Conservation (phyloP, 495 filamentous ascomycete species). For the Paragyromitra xinjiangensis region DNA sequence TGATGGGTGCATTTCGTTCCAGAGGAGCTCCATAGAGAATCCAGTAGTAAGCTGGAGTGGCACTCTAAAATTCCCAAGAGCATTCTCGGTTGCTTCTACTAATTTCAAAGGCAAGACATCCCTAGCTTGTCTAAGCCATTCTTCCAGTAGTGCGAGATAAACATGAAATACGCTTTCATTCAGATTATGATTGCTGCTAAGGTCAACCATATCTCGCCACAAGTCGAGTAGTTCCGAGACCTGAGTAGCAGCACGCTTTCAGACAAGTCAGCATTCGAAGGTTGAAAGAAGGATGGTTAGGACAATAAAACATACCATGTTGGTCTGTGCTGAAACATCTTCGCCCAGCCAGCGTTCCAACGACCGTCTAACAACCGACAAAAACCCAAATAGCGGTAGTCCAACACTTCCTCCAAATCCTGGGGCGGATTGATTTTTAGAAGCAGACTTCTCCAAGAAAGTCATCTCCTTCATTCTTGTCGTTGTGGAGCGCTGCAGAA, state of each 20-base stretch:
- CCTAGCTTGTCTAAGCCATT: conserved; percentile 42
- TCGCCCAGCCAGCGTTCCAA: conserved; percentile 45
- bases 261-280: conserved; percentile 9
- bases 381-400: conserved; percentile 53
- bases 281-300: background rate
- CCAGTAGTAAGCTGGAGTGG: conserved; percentile 72
- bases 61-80: conserved; percentile 63
- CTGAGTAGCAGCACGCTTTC: conserved; percentile 8
- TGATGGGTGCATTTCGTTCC: conserved; percentile 74
- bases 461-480: conserved; percentile 51
- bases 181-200: conserved; percentile 57
- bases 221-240: conserved; percentile 47
- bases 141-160: conserved; percentile 60
- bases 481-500: conserved; percentile 48
- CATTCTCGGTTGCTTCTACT: conserved; percentile 59
- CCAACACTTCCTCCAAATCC: conserved; percentile 29
- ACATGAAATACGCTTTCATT: conserved; percentile 68
- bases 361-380: conserved; percentile 41
- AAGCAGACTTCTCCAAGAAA: conserved; percentile 54
- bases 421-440: conserved; percentile 20
- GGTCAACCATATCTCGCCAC: conserved; percentile 57
- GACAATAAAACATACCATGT: conserved; percentile 25
- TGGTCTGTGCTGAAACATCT: conserved; percentile 27
- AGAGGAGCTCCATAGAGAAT: conserved; percentile 83
- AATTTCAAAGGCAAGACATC: conserved; percentile 57